These are phyloP conservation scores for Yamadazyma olivae DNA, from an alignment of 805 yeast species.

Conservation along the genomic window DNA sequence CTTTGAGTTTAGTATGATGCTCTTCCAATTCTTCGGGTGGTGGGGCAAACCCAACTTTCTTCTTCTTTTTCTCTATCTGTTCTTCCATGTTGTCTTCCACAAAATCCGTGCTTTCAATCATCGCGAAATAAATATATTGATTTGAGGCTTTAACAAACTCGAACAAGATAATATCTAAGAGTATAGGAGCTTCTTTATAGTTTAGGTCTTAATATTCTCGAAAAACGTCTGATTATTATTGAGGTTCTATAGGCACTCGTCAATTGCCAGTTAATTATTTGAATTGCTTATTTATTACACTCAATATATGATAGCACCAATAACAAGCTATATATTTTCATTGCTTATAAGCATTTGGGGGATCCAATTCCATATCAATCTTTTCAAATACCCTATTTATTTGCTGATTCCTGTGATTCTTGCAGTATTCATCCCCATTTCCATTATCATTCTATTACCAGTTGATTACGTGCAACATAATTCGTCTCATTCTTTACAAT, in stretches of 20 bases:
- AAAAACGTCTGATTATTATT: no score
- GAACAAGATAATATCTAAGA: no score
- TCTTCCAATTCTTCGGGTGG: slow-evolving; percentile 34
- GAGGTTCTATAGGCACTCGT: no score
- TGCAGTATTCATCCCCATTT: slow-evolving; percentile 71
- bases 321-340: slow-evolving; percentile 27
- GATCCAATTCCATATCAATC: slow-evolving; percentile 32
- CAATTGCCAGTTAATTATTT: no score
- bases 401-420: slow-evolving; percentile 47
- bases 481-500: slow-evolving; percentile 24
- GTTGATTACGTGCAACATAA: slow-evolving; percentile 64
- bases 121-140: no score
- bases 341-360: slow-evolving; percentile 22
- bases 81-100: no score
- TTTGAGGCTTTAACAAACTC: no score
- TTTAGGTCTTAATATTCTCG: no score
- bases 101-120: no score
- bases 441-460: slow-evolving; percentile 71
- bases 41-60: slow-evolving; percentile 39
- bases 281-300: no score
- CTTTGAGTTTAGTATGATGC: slow-evolving; percentile 28
- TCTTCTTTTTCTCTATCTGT: slow-evolving; percentile 4
- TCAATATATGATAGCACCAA: slow-evolving; percentile 26
- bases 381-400: slow-evolving; percentile 35
- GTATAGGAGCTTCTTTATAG: no score